These are phyloP conservation scores for Laguncularia racemosa DNA, from an alignment of 345 rosid species.

Conservation along the genomic window DNA sequence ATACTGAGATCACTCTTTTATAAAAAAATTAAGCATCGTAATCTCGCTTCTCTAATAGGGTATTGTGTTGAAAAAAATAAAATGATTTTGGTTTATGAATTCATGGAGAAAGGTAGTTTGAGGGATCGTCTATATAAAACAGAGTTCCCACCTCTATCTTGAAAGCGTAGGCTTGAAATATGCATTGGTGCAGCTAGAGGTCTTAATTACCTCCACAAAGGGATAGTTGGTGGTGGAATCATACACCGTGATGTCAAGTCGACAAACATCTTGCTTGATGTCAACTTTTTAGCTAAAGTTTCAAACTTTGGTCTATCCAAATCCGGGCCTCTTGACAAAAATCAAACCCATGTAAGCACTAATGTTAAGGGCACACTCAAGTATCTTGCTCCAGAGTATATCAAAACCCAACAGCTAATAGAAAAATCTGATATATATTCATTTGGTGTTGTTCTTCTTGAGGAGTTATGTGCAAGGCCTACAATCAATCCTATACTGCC, in stretches of 20 bases:
- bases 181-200: too few relatives aligned
- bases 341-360: slow-evolving; percentile 27
- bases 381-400: slow-evolving; percentile 51
- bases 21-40: too few relatives aligned
- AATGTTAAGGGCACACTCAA: slow-evolving; percentile 46
- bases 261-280: slow-evolving; percentile 50
- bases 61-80: too few relatives aligned
- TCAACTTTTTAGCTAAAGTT: slow-evolving; percentile 38
- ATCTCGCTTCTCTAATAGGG: too few relatives aligned
- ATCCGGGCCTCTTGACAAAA: slow-evolving; percentile 18
- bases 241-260: slow-evolving; percentile 59
- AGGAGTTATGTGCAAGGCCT: slow-evolving; percentile 47
- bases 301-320: slow-evolving; percentile 59
- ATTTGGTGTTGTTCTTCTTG: slow-evolving; percentile 50
- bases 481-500: slow-evolving; percentile 26
- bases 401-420: slow-evolving; percentile 34
- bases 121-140: too few relatives aligned
- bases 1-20: too few relatives aligned
- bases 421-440: slow-evolving; percentile 59
- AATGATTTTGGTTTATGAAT: too few relatives aligned
- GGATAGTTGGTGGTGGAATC: too few relatives aligned
- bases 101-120: too few relatives aligned
- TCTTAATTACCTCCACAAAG: too few relatives aligned
- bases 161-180: too few relatives aligned
- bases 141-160: too few relatives aligned